Conservation (phyloP, 768 basidiomycete species). For the Tephrocybe sp. region DNA sequence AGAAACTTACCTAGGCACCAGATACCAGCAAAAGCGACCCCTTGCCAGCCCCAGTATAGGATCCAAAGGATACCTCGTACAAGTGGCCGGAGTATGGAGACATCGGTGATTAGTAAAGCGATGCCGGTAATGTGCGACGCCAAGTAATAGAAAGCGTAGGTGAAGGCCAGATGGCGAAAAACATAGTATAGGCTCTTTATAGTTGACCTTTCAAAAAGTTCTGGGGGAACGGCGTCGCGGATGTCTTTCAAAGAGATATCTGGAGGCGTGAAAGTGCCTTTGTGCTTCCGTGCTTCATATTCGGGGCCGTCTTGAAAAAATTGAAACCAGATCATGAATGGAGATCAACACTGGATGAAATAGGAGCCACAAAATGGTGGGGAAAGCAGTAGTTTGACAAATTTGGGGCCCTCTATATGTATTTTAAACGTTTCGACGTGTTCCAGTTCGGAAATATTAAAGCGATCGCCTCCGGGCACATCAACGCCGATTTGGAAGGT, state of each 20-base stretch:
- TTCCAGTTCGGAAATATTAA: constrained; percentile 17
- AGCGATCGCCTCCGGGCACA: constrained; percentile 16
- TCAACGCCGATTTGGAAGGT: constrained; percentile 15
- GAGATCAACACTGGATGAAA: neutral
- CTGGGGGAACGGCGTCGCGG: constrained; percentile 44
- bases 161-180: constrained; percentile 37
- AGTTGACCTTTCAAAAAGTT: constrained; percentile 45
- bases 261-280: constrained; percentile 37
- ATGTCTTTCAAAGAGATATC: constrained; percentile 41
- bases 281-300: constrained; percentile 41
- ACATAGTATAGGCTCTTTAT: constrained; percentile 41
- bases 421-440: constrained; percentile 7
- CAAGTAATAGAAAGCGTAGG: constrained; percentile 34
- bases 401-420: constrained; percentile 10
- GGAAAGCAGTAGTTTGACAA: neutral
- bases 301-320: constrained; percentile 46
- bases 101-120: constrained; percentile 1
- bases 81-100: constrained; percentile 15
- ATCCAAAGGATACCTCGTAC: constrained; percentile 35
- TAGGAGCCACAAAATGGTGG: neutral
- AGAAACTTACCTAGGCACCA: constrained; percentile 39
- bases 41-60: constrained; percentile 51
- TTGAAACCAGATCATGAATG: constrained; percentile 37
- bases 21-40: constrained; percentile 39
- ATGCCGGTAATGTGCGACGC: constrained; percentile 32